phyloP scores from a whole-genome alignment of 1,284 basidiomycete species.

The Tilletia setariae region DNA sequence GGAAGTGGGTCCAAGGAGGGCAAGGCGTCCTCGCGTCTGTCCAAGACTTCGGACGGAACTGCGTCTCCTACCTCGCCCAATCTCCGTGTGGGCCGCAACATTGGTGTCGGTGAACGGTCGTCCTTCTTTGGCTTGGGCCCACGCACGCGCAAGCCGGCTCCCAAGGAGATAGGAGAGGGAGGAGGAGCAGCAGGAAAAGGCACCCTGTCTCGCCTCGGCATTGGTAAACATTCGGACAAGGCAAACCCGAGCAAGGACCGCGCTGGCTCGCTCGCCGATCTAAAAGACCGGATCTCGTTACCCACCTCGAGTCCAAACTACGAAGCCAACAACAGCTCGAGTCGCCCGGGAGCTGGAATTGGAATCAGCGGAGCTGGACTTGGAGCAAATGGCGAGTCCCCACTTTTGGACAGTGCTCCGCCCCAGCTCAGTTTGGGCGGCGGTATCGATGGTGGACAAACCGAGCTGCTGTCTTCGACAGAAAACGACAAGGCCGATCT shows the following conservation, averaged over 20 bases:
- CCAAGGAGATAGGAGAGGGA: conserved; percentile 21
- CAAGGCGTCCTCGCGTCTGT: background rate
- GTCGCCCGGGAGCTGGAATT: conserved; percentile 21
- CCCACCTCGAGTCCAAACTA: conserved; percentile 47
- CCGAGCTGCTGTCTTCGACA: background rate
- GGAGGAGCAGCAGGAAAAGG: conserved; percentile 29
- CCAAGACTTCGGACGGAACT: background rate
- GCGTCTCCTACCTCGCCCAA: background rate
- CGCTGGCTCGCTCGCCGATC: conserved; percentile 25
- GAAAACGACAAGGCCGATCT: conserved; percentile 19
- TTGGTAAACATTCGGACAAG: conserved; percentile 19
- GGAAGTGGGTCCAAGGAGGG: background rate
- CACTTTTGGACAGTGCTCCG: background rate
- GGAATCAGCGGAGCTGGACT: conserved; percentile 23
- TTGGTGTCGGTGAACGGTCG: conserved; percentile 33
- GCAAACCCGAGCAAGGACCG: conserved; percentile 21
- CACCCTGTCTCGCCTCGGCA: conserved; percentile 40
- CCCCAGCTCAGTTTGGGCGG: too few species aligned
- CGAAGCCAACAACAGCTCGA: conserved; percentile 40
- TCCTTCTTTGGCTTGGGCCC: conserved; percentile 44
- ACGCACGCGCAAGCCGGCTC: conserved; percentile 39
- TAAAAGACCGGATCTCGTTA: conserved; percentile 51
- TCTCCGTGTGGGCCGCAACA: conserved; percentile 2
- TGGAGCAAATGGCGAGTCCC: conserved; percentile 12
- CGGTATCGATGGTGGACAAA: too few species aligned